Percentiles rank a stretch among this genome's conserved stretches.
phyloP scores from a whole-genome alignment of 148 eudicot genomes.

The Diospyros kaki region DNA sequence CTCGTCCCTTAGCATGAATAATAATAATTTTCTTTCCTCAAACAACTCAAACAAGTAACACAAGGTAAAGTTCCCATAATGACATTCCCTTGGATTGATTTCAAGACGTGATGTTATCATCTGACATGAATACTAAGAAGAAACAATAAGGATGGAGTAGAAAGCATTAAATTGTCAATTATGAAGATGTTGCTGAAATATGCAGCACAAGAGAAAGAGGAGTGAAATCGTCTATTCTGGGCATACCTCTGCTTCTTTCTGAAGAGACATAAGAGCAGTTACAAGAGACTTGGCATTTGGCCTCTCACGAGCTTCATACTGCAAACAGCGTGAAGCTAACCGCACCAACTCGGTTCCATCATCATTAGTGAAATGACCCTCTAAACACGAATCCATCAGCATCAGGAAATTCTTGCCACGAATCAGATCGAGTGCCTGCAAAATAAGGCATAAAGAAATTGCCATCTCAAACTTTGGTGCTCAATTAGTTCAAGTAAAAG shows the following conservation, averaged over 20 bases:
- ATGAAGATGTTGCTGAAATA: not conserved
- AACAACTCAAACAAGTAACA: not conserved
- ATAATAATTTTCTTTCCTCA: not conserved
- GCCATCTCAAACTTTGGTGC: not conserved
- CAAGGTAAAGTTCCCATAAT: not conserved
- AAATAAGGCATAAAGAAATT: not conserved
- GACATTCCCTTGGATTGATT: not conserved
- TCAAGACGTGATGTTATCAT: not conserved
- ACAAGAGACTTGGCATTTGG: slow-evolving; percentile 68
- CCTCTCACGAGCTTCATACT: slow-evolving; percentile 72
- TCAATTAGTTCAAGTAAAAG: not conserved
- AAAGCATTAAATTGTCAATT: slow-evolving; percentile 2
- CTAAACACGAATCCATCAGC: slow-evolving; percentile 76
- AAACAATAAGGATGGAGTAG: not conserved
- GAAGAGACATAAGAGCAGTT: slow-evolving; percentile 52
- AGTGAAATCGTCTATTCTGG: not conserved
- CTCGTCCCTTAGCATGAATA: not conserved
- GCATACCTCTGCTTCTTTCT: slow-evolving; percentile 60
- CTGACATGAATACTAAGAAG: not conserved
- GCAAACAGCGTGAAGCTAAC: slow-evolving; percentile 71
- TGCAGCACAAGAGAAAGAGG: not conserved
- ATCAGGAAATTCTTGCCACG: slow-evolving; percentile 61
- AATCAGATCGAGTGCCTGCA: slow-evolving; percentile 69
- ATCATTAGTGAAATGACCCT: slow-evolving; percentile 66
- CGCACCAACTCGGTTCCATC: slow-evolving; percentile 69